These are phyloP conservation scores for Cyberlindnera subsufficiens DNA, from an alignment of 805 yeast genomes.

Conservation along the genomic window DNA sequence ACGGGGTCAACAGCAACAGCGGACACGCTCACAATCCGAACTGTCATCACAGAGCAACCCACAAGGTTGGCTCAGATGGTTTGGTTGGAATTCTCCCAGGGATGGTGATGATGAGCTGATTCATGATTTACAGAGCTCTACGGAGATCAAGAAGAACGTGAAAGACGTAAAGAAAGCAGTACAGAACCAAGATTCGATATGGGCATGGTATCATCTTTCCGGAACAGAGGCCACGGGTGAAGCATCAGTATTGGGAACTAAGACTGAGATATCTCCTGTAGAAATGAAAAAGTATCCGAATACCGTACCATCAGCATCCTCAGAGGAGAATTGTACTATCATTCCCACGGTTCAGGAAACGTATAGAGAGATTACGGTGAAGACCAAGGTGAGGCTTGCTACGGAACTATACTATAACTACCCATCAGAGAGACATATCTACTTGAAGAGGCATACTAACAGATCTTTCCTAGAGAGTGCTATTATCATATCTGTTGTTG, in stretches of 20 bases:
- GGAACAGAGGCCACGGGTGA: conserved; percentile 13
- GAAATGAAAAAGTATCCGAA: conserved; percentile 16
- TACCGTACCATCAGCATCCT: background rate
- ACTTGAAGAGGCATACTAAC: conserved; percentile 23
- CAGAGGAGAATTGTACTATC: conserved; percentile 1
- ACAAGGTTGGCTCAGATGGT: conserved; percentile 17
- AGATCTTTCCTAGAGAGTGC: conserved; percentile 20
- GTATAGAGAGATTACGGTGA: conserved; percentile 26
- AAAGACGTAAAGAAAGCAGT: conserved; percentile 18
- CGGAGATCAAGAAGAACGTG: conserved; percentile 13
- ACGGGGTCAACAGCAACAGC: background rate
- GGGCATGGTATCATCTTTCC: conserved; percentile 23
- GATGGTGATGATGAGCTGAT: conserved; percentile 7
- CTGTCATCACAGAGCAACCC: background rate
- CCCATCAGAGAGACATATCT: conserved; percentile 30
- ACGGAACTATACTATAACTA: conserved; percentile 32
- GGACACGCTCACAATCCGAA: background rate
- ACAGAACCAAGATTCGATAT: conserved; percentile 13
- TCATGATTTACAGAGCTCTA: conserved; percentile 10
- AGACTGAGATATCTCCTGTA: conserved; percentile 18
- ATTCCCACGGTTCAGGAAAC: conserved; percentile 18
- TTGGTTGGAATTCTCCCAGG: conserved; percentile 2
- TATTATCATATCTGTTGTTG: conserved; percentile 28
- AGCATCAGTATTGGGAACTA: conserved; percentile 16
- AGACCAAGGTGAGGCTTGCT: conserved; percentile 30